Conservation (phyloP, 139 green algal species). For the Spirogloea muscicola region DNA sequence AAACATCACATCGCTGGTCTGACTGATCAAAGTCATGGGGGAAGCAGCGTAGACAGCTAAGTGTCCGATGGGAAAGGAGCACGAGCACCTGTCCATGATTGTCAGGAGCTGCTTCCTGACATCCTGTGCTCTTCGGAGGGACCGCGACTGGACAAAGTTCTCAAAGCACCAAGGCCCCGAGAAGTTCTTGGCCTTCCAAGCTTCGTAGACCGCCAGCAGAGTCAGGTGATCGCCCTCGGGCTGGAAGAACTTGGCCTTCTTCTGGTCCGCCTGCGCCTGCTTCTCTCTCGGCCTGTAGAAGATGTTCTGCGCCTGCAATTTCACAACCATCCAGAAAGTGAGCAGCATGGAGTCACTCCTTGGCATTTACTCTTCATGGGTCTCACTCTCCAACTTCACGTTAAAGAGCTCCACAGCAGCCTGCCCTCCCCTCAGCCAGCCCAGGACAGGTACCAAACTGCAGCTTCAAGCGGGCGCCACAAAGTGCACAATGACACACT, state of each 20-base stretch:
- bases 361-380: too few species aligned
- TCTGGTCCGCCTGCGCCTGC: conserved; percentile 74
- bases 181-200: conserved; percentile 93
- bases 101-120: conserved; percentile 92
- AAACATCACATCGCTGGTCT: too few species aligned
- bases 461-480: background rate
- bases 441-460: background rate
- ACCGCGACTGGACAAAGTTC: conserved; percentile 90
- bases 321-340: background rate
- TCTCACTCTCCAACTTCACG: too few species aligned
- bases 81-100: conserved; percentile 86
- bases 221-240: conserved; percentile 97
- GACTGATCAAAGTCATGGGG: background rate
- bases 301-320: conserved; percentile 43
- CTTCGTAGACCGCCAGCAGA: conserved; percentile 92
- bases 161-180: conserved; percentile 88
- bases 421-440: background rate
- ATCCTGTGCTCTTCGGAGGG: conserved; percentile 81
- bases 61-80: background rate
- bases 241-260: conserved; percentile 92
- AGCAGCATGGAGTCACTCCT: background rate
- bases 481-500: background rate
- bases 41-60: background rate
- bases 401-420: too few species aligned
- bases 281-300: conserved; percentile 61